Conservation (phyloP, 2,329 filamentous ascomycete species). For the Pseudovirgaria hyperparasitica region DNA sequence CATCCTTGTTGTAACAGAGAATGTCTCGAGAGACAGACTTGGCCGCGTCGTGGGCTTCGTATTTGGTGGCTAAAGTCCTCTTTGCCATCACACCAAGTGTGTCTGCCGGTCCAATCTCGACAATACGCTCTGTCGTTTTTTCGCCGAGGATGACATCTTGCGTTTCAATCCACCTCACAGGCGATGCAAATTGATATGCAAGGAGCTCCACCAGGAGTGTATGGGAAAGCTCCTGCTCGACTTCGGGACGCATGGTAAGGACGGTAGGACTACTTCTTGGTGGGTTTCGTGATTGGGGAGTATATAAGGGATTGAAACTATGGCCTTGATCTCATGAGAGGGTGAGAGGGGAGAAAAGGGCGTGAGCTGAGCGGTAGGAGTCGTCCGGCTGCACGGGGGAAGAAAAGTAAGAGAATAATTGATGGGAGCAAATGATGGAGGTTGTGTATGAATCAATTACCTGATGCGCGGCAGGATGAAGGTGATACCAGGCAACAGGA, state of each 20-base stretch:
- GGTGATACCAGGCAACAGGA: too few species aligned
- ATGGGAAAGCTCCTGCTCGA: conserved; percentile 98
- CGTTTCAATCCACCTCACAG: conserved; percentile 99
- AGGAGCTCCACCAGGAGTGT: conserved; percentile 96
- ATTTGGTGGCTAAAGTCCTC: conserved; percentile 89
- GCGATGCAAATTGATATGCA: conserved; percentile 97
- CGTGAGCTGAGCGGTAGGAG: too few species aligned
- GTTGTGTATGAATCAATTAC: too few species aligned
- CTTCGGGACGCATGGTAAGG: conserved; percentile 82
- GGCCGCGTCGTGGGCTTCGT: conserved; percentile 95
- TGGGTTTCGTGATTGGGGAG: too few species aligned
- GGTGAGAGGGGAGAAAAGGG: too few species aligned
- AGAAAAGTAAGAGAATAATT: too few species aligned
- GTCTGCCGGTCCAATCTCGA: conserved; percentile 93
- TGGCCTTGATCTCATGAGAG: too few species aligned
- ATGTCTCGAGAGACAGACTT: conserved; percentile 95
- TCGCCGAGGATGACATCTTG: conserved; percentile 98
- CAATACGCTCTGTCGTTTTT: conserved; percentile 90
- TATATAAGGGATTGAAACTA: too few species aligned
- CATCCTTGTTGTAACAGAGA: conserved; percentile 98
- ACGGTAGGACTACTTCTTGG: too few species aligned
- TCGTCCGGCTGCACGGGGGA: too few species aligned
- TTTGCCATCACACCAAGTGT: conserved; percentile 97
- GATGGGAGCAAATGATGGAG: too few species aligned
- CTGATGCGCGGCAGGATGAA: too few species aligned